Conservation (phyloP, 2,329 filamentous ascomycete genomes). For the Ophiostoma sp. region DNA sequence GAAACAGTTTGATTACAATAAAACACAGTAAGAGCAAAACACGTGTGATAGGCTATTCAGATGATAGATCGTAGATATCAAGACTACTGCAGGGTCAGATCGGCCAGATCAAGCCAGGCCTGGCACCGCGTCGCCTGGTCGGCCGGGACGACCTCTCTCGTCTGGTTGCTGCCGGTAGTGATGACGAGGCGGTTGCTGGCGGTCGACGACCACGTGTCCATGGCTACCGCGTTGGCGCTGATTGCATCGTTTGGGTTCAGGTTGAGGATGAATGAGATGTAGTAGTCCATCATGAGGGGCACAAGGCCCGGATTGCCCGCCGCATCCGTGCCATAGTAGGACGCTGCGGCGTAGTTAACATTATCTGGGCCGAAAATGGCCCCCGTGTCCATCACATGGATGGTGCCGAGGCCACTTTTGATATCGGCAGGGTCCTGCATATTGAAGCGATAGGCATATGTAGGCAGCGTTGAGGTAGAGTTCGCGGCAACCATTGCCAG, state of each 20-base stretch:
- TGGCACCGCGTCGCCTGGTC: neutral
- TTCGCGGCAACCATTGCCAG: neutral
- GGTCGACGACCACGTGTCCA: neutral
- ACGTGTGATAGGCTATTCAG: neutral
- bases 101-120: neutral
- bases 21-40: neutral
- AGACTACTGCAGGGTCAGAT: neutral
- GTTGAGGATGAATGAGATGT: neutral
- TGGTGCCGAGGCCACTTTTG: neutral
- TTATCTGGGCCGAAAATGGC: neutral
- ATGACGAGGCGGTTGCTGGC: neutral
- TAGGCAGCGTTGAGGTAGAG: neutral
- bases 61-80: neutral
- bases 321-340: neutral
- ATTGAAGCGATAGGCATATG: neutral
- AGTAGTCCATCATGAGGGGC: conserved; percentile 3
- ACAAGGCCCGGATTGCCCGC: neutral
- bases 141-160: neutral
- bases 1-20: neutral
- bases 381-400: neutral
- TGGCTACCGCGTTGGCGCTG: neutral
- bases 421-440: neutral
- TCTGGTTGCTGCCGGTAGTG: neutral
- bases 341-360: neutral
- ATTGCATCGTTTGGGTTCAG: neutral